Base-by-base conservation (phyloP, 129 eudicot genomes). In the Dittrichia graveolens region DNA sequence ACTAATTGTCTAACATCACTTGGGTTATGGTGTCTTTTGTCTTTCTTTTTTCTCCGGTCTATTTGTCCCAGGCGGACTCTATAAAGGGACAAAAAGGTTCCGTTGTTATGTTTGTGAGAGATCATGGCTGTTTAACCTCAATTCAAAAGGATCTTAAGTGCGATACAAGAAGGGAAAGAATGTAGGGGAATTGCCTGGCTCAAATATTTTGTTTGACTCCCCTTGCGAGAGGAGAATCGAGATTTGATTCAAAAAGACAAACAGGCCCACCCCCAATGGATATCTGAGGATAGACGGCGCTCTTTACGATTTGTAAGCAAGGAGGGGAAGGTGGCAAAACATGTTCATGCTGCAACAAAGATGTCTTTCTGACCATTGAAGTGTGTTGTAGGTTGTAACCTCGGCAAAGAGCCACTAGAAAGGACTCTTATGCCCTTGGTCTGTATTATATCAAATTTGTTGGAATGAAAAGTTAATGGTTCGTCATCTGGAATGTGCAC, bases 351-450 rank as follows among this genome's bases (percentile, higher is more conserved):
- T 24, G 31, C 31, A 24, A 24, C 31, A 14, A 41, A 15, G 41
- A 2, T 6, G 15, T 41, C 34, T 63, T 63, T 42, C 16, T 57
- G 41, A 43, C 49, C 49, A 63, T 48, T 31, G 58, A 34, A 38
- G 35, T 48, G 31, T 67, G 31, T 24, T 24, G 31, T 24, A 24
- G 31, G 60, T 50, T 44, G 56, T 47, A 65, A 44, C 71, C 54
- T 65, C 46, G 71, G 71, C 56, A 50, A 52, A 64, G 55, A 41
- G 34, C 60, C 55, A 39, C 11, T 42, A 19, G 71, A 38, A 73
- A 74, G 13, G 72, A 24, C 37, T 52, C 5, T 2, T 19, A 65
- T 48, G 42, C 61, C 61, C 5, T 16, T 24, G 9, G 76, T 71
- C 7, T 19, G 71, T 65, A 45, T 24, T 65, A 7, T 48, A 16